Evolutionary conservation across 2,329 filamentous ascomycete genomes (phyloP), one percentile per base, ranked within the genome.

Genomic region (Cytospora piceae): DNA sequence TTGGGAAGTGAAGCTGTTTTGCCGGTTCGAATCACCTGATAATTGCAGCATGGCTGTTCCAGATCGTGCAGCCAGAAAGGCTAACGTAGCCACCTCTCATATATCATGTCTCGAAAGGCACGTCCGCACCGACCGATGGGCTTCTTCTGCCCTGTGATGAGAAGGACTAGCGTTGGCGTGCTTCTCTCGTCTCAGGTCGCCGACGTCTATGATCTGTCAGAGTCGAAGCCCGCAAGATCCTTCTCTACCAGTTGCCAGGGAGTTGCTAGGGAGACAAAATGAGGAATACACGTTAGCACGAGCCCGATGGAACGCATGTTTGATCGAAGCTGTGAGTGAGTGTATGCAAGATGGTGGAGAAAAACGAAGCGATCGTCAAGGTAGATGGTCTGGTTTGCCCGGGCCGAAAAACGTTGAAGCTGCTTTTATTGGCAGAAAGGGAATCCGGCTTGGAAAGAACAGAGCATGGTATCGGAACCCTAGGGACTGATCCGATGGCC

Each of bases 1-100:
- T 24, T 20, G 59, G 59, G 34, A 32, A 22, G 59, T 42, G 46
- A 55, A 42, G 60, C 49, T 56, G 20, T 49, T 56, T 56, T 62
- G 60, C 60, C 52, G 52, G 39, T 20, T 42, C 17, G 37, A 49
- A 39, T 46, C 29, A 22, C 39, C 60, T 63, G 24, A 55, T 39
- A 53, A 62, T 32, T 52, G 52, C 59, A 62, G 59, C 59, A 52
- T 46, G 51, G 52, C 52, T 39, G 31, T 52, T 39, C 46, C 27
- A 57, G 53, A 57, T 29, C 27, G 46, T 55, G 52, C 39, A 49
- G 60, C 52, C 60, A 34, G 46, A 49, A 12, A 12, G 24, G 12
- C n/a, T 7, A 24, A 49, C 46, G 46, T n/a, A 24, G 46, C 46
- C 42, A 46, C 6, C 20, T 22, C 42, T 37, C 34, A 37, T 37